Base-by-base conservation (phyloP, 345 rosid genomes). In the Rhodamnia rubescens region DNA sequence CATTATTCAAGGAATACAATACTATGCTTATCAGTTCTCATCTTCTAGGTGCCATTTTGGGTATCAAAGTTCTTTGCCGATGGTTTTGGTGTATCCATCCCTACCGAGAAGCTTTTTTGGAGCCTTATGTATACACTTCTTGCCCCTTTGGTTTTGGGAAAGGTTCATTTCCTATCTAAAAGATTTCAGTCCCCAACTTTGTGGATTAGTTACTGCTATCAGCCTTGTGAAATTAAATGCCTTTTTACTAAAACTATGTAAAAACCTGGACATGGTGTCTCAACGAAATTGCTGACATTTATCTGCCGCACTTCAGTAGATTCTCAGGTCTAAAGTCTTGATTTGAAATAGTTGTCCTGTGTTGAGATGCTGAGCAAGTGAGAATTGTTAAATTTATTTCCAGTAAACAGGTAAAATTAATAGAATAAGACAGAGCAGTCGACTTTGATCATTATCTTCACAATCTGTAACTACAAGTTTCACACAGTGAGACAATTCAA, bases 1-100 rank as follows among this genome's bases (percentile, higher is more conserved):
- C 36, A 59, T 59, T 61, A 61, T 61, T 29, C 74, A 29, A 18
- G 74, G 74, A 61, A 61, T 61, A 29, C 21, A 64, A 64, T 64
- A 29, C 42, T 64, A 64, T 64, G 44, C 75, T 78, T 29, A 29
- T 36, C 26, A 27, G 22, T 58, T 84, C 53, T 26, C 69, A 47
- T 84, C 75, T 64, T 83, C 52, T 55, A 85, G 85, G 89, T 87
- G 82, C 87, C 89, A 50, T 85, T 87, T 82, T 87, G 89, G 89
- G 57, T 85, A 32, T 84, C 86, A 21, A 87, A 85, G 26, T 82
- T 27, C 61, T 81, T 88, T 21, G 85, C 88, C 51, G 84, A 74
- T 82, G 90, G 90, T 59, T 85, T 56, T 58, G 87, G 88, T 40
- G 85, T 88, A 82, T 86, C 87, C 55, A 85, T 88, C 81, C 90